Evolutionary conservation across 257 asterid species (phyloP), one percentile per base, ranked within the genome.

Genomic region (Gentiana dahurica): DNA sequence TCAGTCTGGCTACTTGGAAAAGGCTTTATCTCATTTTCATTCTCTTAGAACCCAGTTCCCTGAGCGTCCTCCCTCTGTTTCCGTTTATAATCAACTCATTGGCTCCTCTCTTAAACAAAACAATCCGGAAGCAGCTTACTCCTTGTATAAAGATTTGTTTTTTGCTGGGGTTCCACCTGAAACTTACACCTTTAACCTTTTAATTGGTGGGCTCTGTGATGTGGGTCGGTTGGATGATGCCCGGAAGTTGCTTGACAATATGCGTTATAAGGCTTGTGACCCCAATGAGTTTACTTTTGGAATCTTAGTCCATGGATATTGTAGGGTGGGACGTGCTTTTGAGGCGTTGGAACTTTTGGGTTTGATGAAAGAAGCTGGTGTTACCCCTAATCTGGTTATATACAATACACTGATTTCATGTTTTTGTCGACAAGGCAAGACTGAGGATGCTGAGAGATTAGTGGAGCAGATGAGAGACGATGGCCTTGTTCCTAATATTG

Each of bases 391-490:
- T 70, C 58, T 70, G 51, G 85, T 91, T n/a, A 70, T 91, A 53
- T 91, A 81, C 71, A 91, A 87, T 59, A 91, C 98, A 0, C 70
- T 91, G 64, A 75, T 91, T 34, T 67, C 88, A 1, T 51, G 77
- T 50, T 79, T 83, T 41, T 87, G 95, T 64, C 79, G 76, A 79
- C 87, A 75, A 59, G 95, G 90, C 8, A 70, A 83, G 43, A 62
- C 76, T 51, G 85, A 75, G 48, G 86, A 79, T 68, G 98, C 95
- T 10, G 98, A 91, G 79, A 79, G 70, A 60, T 69, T 91, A 72
- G 82, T 85, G 63, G 86, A 83, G 81, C 81, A 72, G 80, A 81
- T 91, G 96, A 87, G 79, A 72, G 95, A 70, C 67, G 95, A 83
- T 9, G 97, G 84, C 52, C 78, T 85, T 37, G 59, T 71, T 66